phyloP scores from a whole-genome alignment of 768 basidiomycete species.

The Serendipita vermifera region DNA sequence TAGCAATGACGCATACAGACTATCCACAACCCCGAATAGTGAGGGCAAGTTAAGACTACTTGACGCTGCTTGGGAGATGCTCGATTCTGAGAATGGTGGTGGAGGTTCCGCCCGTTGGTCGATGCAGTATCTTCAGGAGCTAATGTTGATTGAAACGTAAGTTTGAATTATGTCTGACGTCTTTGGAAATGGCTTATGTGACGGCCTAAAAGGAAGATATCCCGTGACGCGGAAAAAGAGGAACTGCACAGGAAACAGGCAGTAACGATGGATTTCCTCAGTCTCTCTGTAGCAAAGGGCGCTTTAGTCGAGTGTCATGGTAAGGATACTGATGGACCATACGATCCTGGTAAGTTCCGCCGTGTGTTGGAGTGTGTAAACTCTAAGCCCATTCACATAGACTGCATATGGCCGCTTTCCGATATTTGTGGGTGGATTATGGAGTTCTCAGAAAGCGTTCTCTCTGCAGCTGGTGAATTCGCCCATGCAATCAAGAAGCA shows the following conservation, averaged over 20 bases:
- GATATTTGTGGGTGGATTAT: slow-evolving; percentile 8
- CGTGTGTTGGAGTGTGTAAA: no score
- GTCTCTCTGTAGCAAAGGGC: neutral
- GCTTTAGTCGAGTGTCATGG: neutral
- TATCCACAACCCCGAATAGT: neutral
- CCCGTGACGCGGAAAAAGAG: no score
- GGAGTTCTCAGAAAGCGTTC: neutral
- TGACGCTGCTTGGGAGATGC: neutral
- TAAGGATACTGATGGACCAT: neutral
- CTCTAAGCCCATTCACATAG: neutral
- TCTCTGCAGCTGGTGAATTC: neutral
- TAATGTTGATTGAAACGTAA: neutral
- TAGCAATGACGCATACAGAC: neutral
- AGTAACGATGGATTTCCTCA: neutral
- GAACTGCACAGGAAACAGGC: no score
- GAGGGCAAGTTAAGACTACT: neutral
- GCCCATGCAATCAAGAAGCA: no score
- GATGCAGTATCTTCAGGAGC: neutral
- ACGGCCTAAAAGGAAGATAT: neutral
- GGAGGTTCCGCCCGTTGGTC: neutral
- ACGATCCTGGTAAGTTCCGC: neutral
- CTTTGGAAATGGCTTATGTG: neutral
- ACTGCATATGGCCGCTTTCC: neutral
- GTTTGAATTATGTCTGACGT: neutral
- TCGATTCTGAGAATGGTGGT: neutral